A percentile compares a stretch with the other conserved stretches of the same genome.
Evolutionary conservation across 1,284 basidiomycete genomes (phyloP).

Genomic region (Irpex sp.): DNA sequence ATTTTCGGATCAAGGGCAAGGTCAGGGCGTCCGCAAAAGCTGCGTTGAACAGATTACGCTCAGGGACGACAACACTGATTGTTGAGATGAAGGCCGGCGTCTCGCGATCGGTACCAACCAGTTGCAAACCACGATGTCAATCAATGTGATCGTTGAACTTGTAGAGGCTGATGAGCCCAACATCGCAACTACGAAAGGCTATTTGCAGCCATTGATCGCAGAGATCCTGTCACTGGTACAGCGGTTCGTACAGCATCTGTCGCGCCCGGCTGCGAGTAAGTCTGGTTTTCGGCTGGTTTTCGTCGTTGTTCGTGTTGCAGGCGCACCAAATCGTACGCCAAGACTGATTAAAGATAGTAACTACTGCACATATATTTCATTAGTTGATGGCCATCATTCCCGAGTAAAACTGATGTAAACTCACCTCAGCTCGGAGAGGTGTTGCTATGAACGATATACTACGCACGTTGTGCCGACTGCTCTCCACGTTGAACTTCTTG

Average conservation of each 20-base stretch:
- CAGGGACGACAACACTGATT: neutral
- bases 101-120: no score
- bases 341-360: neutral
- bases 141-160: neutral
- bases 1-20: neutral
- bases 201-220: neutral
- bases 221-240: neutral
- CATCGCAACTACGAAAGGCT: neutral
- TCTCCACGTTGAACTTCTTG: neutral
- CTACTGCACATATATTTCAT: neutral
- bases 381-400: neutral
- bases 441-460: neutral
- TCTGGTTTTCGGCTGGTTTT: neutral
- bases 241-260: neutral
- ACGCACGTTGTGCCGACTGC: neutral
- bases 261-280: neutral
- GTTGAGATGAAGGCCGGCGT: neutral
- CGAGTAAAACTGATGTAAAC: neutral
- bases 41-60: neutral
- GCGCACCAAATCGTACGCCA: neutral
- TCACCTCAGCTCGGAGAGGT: neutral
- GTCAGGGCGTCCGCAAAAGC: neutral
- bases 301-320: neutral
- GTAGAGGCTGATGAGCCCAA: neutral
- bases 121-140: neutral